Conservation (phyloP, 1,284 basidiomycete species). For the Ustilago trichophora region DNA sequence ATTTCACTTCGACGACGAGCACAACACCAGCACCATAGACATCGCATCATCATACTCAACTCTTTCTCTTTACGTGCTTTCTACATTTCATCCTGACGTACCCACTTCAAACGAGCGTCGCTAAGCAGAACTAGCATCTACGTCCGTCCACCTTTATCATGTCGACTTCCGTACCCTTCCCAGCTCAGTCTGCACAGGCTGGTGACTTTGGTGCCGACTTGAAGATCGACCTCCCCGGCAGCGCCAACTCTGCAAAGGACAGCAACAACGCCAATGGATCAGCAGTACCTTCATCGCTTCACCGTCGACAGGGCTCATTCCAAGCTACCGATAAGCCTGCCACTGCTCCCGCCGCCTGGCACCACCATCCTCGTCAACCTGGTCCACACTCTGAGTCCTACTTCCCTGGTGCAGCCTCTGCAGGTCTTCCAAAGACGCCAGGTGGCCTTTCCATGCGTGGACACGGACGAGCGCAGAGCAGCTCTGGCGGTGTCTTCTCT, state of each 20-base stretch:
- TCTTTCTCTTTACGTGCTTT: too few species aligned
- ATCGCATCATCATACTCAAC: too few species aligned
- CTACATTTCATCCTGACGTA: too few species aligned
- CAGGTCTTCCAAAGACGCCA: conserved; percentile 33
- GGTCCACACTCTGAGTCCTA: conserved; percentile 48
- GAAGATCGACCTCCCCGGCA: conserved; percentile 42
- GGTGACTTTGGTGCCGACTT: conserved; percentile 22
- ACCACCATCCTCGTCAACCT: conserved; percentile 52
- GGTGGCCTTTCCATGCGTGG: conserved; percentile 32
- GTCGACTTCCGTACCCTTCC: conserved; percentile 40
- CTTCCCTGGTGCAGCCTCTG: conserved; percentile 30
- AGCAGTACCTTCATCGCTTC: conserved; percentile 3
- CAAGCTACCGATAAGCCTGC: conserved; percentile 24
- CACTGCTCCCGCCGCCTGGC: conserved; percentile 27
- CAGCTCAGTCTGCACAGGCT: conserved; percentile 13
- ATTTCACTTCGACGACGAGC: too few species aligned
- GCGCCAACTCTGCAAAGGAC: conserved; percentile 9
- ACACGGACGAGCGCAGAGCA: conserved; percentile 37
- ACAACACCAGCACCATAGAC: too few species aligned
- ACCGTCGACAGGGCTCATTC: conserved; percentile 26
- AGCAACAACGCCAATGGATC: conserved; percentile 5
- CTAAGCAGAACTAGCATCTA: too few species aligned
- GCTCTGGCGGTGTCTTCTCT: conserved; percentile 7
- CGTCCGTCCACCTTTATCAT: too few species aligned
- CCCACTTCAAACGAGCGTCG: too few species aligned